These are phyloP conservation scores for Aspergillus sp. DNA, from an alignment of 2,329 filamentous ascomycete genomes.

Conservation along the genomic window DNA sequence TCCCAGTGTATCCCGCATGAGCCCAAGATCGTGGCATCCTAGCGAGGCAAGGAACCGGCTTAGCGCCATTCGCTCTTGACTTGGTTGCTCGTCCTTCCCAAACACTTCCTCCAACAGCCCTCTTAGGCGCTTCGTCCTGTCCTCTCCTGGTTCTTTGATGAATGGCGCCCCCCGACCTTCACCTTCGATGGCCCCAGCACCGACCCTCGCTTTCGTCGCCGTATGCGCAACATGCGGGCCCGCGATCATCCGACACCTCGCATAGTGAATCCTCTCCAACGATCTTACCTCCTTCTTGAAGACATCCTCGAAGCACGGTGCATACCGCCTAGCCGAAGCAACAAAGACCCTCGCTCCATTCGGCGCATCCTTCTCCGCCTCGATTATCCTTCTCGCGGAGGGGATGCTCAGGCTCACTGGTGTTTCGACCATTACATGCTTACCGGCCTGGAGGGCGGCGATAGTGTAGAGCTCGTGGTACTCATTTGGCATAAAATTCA, in stretches of 20 bases:
- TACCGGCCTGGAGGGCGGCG: slow-evolving; percentile 57
- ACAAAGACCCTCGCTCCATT: slow-evolving; percentile 58
- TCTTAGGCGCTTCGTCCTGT: slow-evolving; percentile 17
- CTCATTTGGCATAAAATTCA: slow-evolving; percentile 61
- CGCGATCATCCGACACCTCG: slow-evolving; percentile 56
- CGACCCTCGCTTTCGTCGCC: slow-evolving; percentile 9
- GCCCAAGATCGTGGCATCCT: slow-evolving; percentile 59
- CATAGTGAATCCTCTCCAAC: slow-evolving; percentile 61
- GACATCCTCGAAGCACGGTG: slow-evolving; percentile 57
- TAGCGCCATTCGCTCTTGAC: slow-evolving; percentile 32
- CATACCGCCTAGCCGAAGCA: slow-evolving; percentile 66
- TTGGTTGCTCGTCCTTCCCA: slow-evolving; percentile 32
- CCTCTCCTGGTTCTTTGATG: background rate
- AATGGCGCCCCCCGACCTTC: background rate
- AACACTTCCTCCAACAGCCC: slow-evolving; percentile 34
- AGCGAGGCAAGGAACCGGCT: slow-evolving; percentile 54
- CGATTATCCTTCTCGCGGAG: slow-evolving; percentile 53
- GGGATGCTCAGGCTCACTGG: slow-evolving; percentile 57
- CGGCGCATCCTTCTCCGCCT: slow-evolving; percentile 50
- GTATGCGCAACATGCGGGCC: slow-evolving; percentile 53
- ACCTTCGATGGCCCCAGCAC: background rate
- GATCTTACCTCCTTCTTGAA: slow-evolving; percentile 57
- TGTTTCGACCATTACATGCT: slow-evolving; percentile 65
- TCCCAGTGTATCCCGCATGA: slow-evolving; percentile 60
- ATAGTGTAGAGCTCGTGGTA: slow-evolving; percentile 60